phyloP scores from a whole-genome alignment of 2,329 filamentous ascomycete species.

The Keithomyces neogunnii region DNA sequence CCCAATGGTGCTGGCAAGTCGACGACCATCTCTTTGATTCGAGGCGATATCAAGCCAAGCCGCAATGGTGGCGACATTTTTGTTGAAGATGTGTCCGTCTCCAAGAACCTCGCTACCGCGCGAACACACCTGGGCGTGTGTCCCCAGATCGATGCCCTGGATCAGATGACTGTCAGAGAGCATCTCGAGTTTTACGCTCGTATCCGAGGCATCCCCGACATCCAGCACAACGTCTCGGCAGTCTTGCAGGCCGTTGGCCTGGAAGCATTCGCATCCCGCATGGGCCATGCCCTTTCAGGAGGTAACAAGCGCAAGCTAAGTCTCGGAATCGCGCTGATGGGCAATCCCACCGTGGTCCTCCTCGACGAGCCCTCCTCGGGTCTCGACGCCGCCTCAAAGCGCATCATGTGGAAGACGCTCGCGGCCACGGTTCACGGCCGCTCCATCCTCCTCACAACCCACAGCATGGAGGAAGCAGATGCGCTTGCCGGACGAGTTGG shows the following conservation, averaged over 20 bases:
- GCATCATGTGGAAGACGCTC: constrained; percentile 87
- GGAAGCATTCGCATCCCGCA: constrained; percentile 58
- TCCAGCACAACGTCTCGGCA: constrained; percentile 68
- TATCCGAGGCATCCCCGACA: constrained; percentile 67
- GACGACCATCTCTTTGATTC: constrained; percentile 80
- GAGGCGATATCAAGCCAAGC: constrained; percentile 75
- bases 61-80: constrained; percentile 67
- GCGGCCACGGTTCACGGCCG: constrained; percentile 64
- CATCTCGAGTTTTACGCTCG: constrained; percentile 84
- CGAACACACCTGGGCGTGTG: constrained; percentile 80
- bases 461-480: constrained; percentile 93
- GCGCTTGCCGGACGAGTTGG: constrained; percentile 76
- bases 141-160: constrained; percentile 80
- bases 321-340: constrained; percentile 84
- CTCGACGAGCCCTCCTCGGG: constrained; percentile 85
- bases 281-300: constrained; percentile 73
- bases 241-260: constrained; percentile 78
- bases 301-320: constrained; percentile 92
- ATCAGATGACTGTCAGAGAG: constrained; percentile 82
- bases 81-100: constrained; percentile 70
- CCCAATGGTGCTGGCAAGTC: constrained; percentile 90
- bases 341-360: constrained; percentile 77
- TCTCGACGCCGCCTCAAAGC: constrained; percentile 83
- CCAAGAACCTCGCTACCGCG: constrained; percentile 61
- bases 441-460: constrained; percentile 82